phyloP scores from a whole-genome alignment of 208 protist genomes.

The Leishmania lainsoni region DNA sequence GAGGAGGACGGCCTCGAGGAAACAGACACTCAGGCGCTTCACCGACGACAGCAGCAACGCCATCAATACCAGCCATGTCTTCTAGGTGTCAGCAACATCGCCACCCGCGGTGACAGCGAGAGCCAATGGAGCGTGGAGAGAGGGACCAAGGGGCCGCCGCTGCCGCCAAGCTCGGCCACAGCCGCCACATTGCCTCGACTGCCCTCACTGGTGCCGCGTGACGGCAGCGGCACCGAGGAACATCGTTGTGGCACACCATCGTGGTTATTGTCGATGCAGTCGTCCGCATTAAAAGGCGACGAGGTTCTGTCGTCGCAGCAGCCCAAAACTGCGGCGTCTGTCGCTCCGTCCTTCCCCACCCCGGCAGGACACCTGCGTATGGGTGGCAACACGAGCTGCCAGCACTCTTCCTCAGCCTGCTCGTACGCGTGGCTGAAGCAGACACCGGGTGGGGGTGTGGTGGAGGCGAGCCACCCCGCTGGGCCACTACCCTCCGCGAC shows the following conservation, averaged over 20 bases:
- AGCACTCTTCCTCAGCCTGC: slow-evolving; percentile 11
- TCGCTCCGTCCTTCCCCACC: neutral
- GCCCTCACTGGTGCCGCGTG: neutral
- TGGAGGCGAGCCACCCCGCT: neutral
- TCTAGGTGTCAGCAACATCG: neutral
- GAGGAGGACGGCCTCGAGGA: neutral
- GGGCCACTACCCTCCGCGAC: neutral
- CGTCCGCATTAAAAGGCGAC: neutral
- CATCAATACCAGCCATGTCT: neutral
- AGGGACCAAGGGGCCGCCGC: neutral
- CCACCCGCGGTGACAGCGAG: neutral
- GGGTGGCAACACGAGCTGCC: slow-evolving; percentile 19
- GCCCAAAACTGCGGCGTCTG: neutral
- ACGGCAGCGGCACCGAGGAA: neutral
- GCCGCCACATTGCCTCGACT: neutral
- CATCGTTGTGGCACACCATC: neutral
- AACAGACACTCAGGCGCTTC: neutral
- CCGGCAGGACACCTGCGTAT: slow-evolving; percentile 24
- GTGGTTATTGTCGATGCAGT: neutral
- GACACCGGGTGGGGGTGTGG: slow-evolving; percentile 3
- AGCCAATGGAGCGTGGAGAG: neutral
- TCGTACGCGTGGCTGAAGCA: slow-evolving; percentile 21
- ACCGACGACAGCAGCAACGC: neutral
- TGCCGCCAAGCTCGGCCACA: slow-evolving; percentile 4
- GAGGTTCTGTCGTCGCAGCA: neutral